These are phyloP conservation scores for Pseudogymnoascus sp. DNA, from an alignment of 2,329 filamentous ascomycete species.

Conservation along the genomic window DNA sequence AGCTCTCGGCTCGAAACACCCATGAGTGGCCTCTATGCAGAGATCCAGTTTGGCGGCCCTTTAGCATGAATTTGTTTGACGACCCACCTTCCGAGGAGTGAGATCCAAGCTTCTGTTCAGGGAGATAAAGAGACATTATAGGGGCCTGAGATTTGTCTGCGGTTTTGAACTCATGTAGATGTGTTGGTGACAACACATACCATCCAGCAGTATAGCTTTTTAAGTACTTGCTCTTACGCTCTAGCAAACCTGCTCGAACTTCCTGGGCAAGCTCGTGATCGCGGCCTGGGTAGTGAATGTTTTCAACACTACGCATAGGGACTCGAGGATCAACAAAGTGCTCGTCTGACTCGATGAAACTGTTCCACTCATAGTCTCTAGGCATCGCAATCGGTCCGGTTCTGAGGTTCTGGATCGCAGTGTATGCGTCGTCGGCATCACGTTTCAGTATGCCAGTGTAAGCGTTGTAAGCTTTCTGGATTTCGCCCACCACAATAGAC, in stretches of 20 bases:
- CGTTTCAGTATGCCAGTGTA: constrained; percentile 86
- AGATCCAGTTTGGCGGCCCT: constrained; percentile 84
- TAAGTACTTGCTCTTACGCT: constrained; percentile 97
- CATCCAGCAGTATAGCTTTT: constrained; percentile 78
- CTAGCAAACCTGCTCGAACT: constrained; percentile 81
- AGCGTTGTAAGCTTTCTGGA: constrained; percentile 95
- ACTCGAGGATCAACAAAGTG: constrained; percentile 81
- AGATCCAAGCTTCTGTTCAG: constrained; percentile 90
- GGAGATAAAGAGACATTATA: constrained; percentile 91
- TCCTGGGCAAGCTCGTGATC: constrained; percentile 73
- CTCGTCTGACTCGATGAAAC: constrained; percentile 69
- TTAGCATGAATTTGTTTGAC: constrained; percentile 96
- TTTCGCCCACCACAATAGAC: constrained; percentile 91
- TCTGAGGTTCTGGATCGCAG: constrained; percentile 70
- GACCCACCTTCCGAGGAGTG: constrained; percentile 75
- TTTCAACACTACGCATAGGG: constrained; percentile 67
- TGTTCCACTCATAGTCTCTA: constrained; percentile 84
- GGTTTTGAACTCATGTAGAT: constrained; percentile 98
- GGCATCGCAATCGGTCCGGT: constrained; percentile 85
- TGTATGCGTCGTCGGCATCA: constrained; percentile 75
- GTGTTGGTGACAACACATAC: constrained; percentile 84
- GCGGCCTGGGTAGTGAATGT: constrained; percentile 86
- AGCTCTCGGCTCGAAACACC: constrained; percentile 62
- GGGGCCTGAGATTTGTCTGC: constrained; percentile 85
- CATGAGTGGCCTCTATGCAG: constrained; percentile 78